Percentiles rank a stretch among this genome's conserved stretches.
Evolutionary conservation across 2,329 filamentous ascomycete genomes (phyloP).

Genomic region (Cryphonectria naterciae): DNA sequence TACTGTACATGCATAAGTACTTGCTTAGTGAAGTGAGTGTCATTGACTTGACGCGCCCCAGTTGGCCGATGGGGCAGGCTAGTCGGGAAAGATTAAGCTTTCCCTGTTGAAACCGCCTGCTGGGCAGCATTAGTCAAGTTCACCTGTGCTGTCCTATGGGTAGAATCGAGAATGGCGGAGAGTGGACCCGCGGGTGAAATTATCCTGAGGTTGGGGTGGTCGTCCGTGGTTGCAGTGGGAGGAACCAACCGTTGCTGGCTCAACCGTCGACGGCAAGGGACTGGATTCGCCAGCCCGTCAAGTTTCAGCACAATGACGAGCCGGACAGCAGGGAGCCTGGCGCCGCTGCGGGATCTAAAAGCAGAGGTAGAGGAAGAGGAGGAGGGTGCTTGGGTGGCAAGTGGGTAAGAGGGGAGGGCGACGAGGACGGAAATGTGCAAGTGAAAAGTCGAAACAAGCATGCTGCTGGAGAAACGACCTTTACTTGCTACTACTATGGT

Average conservation of each 20-base stretch:
- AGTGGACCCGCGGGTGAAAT: slow-evolving; percentile 5
- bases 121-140: slow-evolving; percentile 6
- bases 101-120: slow-evolving; percentile 30
- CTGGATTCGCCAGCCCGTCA: slow-evolving; percentile 12
- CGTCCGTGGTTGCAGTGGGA: slow-evolving; percentile 16
- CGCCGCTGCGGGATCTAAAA: not conserved
- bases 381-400: no score
- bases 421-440: not conserved
- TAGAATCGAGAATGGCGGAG: not conserved
- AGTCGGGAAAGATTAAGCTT: slow-evolving; percentile 17
- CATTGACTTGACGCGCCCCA: slow-evolving; percentile 2
- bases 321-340: slow-evolving; percentile 14
- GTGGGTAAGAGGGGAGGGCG: not conserved
- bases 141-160: not conserved
- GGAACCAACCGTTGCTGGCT: slow-evolving; percentile 5
- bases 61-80: slow-evolving; percentile 3
- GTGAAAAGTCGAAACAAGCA: slow-evolving; percentile 13
- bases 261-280: slow-evolving; percentile 1
- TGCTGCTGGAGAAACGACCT: slow-evolving; percentile 3
- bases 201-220: slow-evolving; percentile 4
- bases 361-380: no score
- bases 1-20: not conserved
- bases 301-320: slow-evolving; percentile 22
- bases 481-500: not conserved
- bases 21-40: not conserved